These are phyloP conservation scores for Sphenostylis stenocarpa DNA, from an alignment of 306 rosid genomes.

Conservation along the genomic window DNA sequence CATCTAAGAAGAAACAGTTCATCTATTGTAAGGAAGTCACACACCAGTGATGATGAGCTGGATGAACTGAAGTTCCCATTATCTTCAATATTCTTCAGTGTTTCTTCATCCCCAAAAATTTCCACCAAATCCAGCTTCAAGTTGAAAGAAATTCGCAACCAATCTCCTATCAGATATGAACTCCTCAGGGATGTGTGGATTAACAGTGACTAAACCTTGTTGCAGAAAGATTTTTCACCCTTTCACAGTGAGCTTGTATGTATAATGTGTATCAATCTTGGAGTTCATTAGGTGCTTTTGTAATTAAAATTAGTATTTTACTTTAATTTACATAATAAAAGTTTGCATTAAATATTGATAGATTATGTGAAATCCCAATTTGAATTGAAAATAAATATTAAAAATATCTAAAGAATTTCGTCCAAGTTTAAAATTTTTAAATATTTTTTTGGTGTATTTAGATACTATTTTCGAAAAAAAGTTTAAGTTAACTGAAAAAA, in stretches of 20 bases:
- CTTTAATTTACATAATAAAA: background rate
- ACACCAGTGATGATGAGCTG: slow-evolving; percentile 83
- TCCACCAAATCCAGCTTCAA: slow-evolving; percentile 41
- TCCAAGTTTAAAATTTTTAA: no score
- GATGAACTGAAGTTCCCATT: slow-evolving; percentile 71
- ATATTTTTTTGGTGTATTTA: no score
- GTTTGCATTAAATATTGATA: background rate
- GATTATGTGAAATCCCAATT: background rate
- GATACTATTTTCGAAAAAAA: no score
- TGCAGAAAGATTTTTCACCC: background rate
- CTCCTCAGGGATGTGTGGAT: slow-evolving; percentile 75
- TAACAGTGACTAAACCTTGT: slow-evolving; percentile 44
- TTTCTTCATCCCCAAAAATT: slow-evolving; percentile 38
- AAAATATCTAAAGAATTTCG: no score
- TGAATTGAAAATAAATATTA: background rate
- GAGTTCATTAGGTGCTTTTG: background rate
- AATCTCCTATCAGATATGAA: slow-evolving; percentile 64
- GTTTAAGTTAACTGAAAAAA: no score
- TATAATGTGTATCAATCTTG: background rate
- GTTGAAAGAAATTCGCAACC: slow-evolving; percentile 38
- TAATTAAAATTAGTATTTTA: background rate
- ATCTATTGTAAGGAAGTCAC: slow-evolving; percentile 60
- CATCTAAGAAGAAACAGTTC: slow-evolving; percentile 69
- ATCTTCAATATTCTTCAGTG: slow-evolving; percentile 49
- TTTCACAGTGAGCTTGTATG: background rate